phyloP scores from a whole-genome alignment of 192 early-diverging fungal genomes.

The Backusella mclennaniae region DNA sequence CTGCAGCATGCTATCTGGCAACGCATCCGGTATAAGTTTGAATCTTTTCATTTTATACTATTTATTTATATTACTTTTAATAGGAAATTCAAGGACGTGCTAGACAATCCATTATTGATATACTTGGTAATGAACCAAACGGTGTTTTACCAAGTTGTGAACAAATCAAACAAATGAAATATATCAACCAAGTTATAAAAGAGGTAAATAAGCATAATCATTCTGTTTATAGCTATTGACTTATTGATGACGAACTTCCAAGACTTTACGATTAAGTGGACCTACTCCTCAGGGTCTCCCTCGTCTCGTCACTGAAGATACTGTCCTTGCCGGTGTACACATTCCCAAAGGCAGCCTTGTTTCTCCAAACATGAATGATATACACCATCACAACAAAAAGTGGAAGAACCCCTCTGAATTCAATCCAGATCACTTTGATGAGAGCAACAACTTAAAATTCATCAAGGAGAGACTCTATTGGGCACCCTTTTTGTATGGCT shows the following conservation, averaged over 20 bases:
- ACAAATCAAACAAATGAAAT: slow-evolving; percentile 50
- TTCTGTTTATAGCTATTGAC: neutral
- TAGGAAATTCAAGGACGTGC: slow-evolving; percentile 51
- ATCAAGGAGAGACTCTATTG: slow-evolving; percentile 20
- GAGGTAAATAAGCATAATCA: slow-evolving; percentile 22
- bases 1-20: slow-evolving; percentile 47
- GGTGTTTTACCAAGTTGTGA: slow-evolving; percentile 50
- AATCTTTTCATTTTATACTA: neutral
- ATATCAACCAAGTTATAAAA: slow-evolving; percentile 51
- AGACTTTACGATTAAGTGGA: slow-evolving; percentile 11
- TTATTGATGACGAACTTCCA: neutral
- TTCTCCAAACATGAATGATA: slow-evolving; percentile 4
- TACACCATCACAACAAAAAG: slow-evolving; percentile 13
- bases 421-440: slow-evolving; percentile 48
- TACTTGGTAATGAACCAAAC: slow-evolving; percentile 50
- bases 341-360: slow-evolving; percentile 24
- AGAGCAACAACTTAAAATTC: neutral
- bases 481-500: slow-evolving; percentile 57
- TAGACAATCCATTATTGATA: slow-evolving; percentile 43
- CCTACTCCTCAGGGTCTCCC: neutral
- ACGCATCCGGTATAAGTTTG: slow-evolving; percentile 18
- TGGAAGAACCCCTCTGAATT: slow-evolving; percentile 47
- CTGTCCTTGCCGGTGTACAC: slow-evolving; percentile 7
- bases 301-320: slow-evolving; percentile 21
- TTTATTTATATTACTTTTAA: slow-evolving; percentile 6